Percentiles rank a stretch among this genome's conserved stretches.
These are phyloP conservation scores for Bryum argenteum DNA, from an alignment of 225 moss, liverwort and hornwort genomes.

Conservation along the genomic window DNA sequence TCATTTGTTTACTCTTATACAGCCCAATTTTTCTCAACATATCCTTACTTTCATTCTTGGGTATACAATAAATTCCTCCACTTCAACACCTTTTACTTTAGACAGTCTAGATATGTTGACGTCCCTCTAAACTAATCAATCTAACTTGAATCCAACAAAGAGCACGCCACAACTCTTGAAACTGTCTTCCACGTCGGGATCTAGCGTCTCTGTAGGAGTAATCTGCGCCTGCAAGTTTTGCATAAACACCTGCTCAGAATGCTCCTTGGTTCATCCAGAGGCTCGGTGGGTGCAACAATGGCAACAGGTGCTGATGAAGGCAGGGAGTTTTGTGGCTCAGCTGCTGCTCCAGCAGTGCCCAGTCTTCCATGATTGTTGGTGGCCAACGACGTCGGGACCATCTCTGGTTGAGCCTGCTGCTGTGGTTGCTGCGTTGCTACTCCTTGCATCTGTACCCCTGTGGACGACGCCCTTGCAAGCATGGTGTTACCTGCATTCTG, in stretches of 20 bases:
- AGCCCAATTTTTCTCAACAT: no score
- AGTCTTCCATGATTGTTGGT: conserved; percentile 55
- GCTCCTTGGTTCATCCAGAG: conserved; percentile 64
- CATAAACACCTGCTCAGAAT: conserved; percentile 17
- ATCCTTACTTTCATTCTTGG: no score
- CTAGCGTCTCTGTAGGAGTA: no score
- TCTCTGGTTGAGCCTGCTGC: conserved; percentile 45
- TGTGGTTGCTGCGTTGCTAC: conserved; percentile 48
- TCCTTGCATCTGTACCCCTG: conserved; percentile 53
- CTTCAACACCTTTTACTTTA: no score
- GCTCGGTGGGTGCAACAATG: conserved; percentile 46
- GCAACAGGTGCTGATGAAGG: conserved; percentile 34
- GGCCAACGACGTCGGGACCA: conserved; percentile 30
- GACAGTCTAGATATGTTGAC: no score
- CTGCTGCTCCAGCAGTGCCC: conserved; percentile 62
- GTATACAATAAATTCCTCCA: no score
- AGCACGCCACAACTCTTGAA: no score
- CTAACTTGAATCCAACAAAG: no score
- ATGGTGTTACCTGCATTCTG: conserved; percentile 41
- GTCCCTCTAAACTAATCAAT: no score
- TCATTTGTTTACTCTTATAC: no score
- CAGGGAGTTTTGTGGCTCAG: conserved; percentile 40
- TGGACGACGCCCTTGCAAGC: conserved; percentile 40
- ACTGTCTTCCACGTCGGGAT: no score
- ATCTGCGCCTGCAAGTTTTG: no score